phyloP scores from a whole-genome alignment of 2,329 filamentous ascomycete species.

The Sclerotinia subarctica region DNA sequence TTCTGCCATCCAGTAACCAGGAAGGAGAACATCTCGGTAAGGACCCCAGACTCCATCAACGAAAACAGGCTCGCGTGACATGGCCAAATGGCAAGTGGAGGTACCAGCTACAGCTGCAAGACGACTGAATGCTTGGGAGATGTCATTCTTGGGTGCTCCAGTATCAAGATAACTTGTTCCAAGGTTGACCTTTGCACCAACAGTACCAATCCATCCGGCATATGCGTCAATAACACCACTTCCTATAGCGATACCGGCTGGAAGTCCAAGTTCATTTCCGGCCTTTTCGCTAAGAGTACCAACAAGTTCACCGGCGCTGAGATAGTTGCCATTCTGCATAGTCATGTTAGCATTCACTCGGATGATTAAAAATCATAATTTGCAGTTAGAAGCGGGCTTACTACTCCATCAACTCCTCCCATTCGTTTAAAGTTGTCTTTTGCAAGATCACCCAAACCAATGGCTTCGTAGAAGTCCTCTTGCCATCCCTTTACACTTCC shows the following conservation, averaged over 20 bases:
- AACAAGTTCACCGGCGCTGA: slow-evolving; percentile 88
- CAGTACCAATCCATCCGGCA: slow-evolving; percentile 96
- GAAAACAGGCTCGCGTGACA: slow-evolving; percentile 91
- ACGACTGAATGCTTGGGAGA: slow-evolving; percentile 88
- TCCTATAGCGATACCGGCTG: slow-evolving; percentile 83
- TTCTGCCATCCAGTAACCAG: slow-evolving; percentile 94
- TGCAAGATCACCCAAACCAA: slow-evolving; percentile 80
- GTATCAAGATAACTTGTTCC: slow-evolving; percentile 64
- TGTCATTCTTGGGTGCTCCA: slow-evolving; percentile 71
- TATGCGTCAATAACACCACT: slow-evolving; percentile 98
- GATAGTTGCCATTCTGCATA: slow-evolving; percentile 79
- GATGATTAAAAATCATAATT: slow-evolving; percentile 25
- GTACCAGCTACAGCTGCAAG: slow-evolving; percentile 93
- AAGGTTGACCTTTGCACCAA: slow-evolving; percentile 90
- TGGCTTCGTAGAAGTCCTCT: slow-evolving; percentile 82
- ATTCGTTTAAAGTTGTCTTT: slow-evolving; percentile 89
- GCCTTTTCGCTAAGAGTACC: slow-evolving; percentile 82
- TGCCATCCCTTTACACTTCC: slow-evolving; percentile 98
- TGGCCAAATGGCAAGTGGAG: slow-evolving; percentile 94
- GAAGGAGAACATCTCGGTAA: slow-evolving; percentile 89
- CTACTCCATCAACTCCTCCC: slow-evolving; percentile 91
- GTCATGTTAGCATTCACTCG: slow-evolving; percentile 21
- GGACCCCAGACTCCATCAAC: slow-evolving; percentile 96
- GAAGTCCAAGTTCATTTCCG: slow-evolving; percentile 77
- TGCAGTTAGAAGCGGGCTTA: slow-evolving; percentile 56